phyloP scores from a whole-genome alignment of 2,329 filamentous ascomycete species.

The Botrytis medusae region DNA sequence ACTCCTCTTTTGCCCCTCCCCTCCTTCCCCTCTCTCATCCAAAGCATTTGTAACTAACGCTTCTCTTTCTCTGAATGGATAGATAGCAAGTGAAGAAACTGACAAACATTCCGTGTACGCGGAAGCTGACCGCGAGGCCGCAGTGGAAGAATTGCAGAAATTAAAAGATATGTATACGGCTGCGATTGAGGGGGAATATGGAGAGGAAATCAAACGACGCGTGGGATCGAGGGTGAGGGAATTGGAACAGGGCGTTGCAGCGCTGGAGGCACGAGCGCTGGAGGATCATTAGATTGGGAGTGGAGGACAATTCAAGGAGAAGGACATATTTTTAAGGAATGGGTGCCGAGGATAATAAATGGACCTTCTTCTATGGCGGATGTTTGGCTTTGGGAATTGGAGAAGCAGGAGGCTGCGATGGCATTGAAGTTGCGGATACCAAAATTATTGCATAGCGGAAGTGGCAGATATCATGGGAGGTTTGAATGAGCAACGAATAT shows the following conservation, averaged over 20 bases:
- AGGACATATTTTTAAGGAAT: too few relatives aligned
- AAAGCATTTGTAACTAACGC: background rate
- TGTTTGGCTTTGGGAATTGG: background rate
- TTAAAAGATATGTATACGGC: constrained; percentile 38
- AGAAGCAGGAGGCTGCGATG: background rate
- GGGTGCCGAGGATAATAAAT: too few relatives aligned
- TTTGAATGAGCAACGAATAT: background rate
- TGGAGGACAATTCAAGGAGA: background rate
- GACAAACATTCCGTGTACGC: constrained; percentile 47
- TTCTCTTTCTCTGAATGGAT: background rate
- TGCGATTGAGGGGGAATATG: constrained; percentile 40
- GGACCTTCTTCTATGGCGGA: background rate
- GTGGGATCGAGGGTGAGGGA: constrained; percentile 48
- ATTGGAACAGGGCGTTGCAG: constrained; percentile 46
- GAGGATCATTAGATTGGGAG: constrained; percentile 33
- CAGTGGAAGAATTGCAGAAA: constrained; percentile 47
- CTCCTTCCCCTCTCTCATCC: too few relatives aligned
- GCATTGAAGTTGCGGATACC: background rate
- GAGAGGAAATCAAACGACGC: constrained; percentile 45
- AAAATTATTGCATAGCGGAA: background rate
- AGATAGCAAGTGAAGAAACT: constrained; percentile 49
- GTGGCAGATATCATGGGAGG: background rate
- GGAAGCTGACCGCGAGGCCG: constrained; percentile 46
- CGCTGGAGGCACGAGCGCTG: constrained; percentile 44
- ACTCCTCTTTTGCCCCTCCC: too few relatives aligned